Evolutionary conservation across 179 eudicot genomes (phyloP), one percentile per base, ranked within the genome.

Genomic region (Heliamphora ciliata): DNA sequence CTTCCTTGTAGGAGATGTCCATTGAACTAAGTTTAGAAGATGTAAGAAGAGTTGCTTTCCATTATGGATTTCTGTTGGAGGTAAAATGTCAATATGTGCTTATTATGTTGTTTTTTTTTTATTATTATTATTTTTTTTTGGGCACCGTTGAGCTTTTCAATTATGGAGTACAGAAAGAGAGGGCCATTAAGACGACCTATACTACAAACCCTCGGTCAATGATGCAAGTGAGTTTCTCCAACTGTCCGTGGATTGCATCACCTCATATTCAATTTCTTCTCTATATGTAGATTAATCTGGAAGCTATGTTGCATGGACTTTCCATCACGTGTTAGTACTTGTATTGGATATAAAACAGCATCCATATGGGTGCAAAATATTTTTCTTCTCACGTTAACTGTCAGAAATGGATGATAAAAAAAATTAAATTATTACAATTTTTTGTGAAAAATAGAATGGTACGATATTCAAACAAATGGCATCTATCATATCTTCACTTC

Each of bases 1-100:
- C 44, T 76, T 86, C 14, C 40, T 71, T 85, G 46, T 86, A 96
- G 99, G 99, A 96, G 80, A 91, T 97, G 94, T 97, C 99, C n/a
- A 82, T 97, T 72, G 99, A 97, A 85, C 83, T 94, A 69, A 93
- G 99, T 87, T 87, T 97, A 84, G 99, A 94, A 90, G 99, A 97
- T 76, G 97, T 97, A 81, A 94, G 90, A 89, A 89, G 83, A 84
- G 92, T 91, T 85, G 94, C 99, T 71, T 77, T 83, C 18, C 91
- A 89, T 83, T 90, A 87, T 79, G 99, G 99, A 82, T 94, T 97
- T 82, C 85, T 87, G 68, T 86, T 94, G 81, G 97, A 97, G 99
- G 99, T 94, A 81, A 78, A 77, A 51, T 74, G 18, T 69, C 76
- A 77, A 44, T 79, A 46, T 52, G 21, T 40, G 21, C 48, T 4